Base-by-base conservation (phyloP, 495 filamentous ascomycete genomes). In the Lasiosphaeria ovina region DNA sequence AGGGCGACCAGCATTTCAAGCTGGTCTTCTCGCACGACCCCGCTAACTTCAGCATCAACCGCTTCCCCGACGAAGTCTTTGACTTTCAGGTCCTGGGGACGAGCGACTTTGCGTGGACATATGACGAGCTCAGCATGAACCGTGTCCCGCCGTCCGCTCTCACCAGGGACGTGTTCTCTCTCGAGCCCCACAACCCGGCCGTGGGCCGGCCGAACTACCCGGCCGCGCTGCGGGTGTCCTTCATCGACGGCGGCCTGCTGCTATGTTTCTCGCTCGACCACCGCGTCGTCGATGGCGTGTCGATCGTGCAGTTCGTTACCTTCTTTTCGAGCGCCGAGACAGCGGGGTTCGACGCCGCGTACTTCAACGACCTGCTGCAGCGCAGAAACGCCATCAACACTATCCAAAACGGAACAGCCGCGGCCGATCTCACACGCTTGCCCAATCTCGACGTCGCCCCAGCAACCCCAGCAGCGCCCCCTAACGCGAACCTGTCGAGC, bases 91-190 rank as follows among this genome's bases (percentile, higher is more conserved):
- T 32, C 14, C 16, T 31, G 8, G 31, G 33, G 12, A 35, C 8
- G 6, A 42, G 4, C 8, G 31, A 51, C 6, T 51, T 17, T 11
- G 11, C 9, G 8, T 51, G 32, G 12, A 58, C 31, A 6, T 51
- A 17, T 35, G 45, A 36, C 3, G n/a, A 31, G 33, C 35, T 58
- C 32, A 32, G 51, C 11, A 3, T 7, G 31, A 34, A 49, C 4
- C 12, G 17, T 10, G 40, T 49, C 51, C 56, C 32, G 34, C 32
- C 56, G 3, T 34, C 3, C 34, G 55, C 42, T 4, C 48, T 58
- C 12, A 34, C 50, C 56, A 58, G 51, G 34, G 45, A 51, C 33
- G n/a, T 58, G 12, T 35, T 58, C 8, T 58, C 56, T 11, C 35
- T 58, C 11, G 36, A 34, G 17, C 45, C 55, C 32, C 34, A 51